Conservation (phyloP, 2,329 filamentous ascomycete genomes). For the Madurella mycetomatis region DNA sequence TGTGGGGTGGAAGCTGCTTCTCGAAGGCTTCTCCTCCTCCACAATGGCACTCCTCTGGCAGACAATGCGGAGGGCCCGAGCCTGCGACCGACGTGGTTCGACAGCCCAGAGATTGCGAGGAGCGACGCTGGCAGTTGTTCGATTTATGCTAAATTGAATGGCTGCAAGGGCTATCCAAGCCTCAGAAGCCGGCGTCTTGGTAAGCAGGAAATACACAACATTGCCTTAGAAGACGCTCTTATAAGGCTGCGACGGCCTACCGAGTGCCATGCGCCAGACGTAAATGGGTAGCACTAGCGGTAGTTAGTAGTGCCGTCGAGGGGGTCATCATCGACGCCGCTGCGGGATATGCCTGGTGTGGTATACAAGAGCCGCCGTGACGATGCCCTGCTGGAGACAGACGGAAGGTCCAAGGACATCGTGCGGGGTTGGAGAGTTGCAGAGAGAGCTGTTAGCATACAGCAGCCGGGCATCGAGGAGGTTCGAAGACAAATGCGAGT, state of each 20-base stretch:
- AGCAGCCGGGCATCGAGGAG: too few species aligned
- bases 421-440: background rate
- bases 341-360: background rate
- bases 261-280: background rate
- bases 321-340: background rate
- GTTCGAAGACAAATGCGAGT: too few species aligned
- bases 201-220: background rate
- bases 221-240: constrained; percentile 2
- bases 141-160: constrained; percentile 28
- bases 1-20: constrained; percentile 22
- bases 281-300: background rate
- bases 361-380: background rate
- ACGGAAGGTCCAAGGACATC: background rate
- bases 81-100: constrained; percentile 17
- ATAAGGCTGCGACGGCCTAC: constrained; percentile 6
- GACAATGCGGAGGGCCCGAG: constrained; percentile 17
- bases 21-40: constrained; percentile 21
- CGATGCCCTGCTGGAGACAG: background rate
- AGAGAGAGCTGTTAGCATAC: too few species aligned
- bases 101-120: constrained; percentile 24
- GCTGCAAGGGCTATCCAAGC: constrained; percentile 15
- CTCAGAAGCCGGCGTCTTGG: constrained; percentile 8
- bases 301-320: background rate
- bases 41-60: background rate
- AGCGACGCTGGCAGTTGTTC: constrained; percentile 20